Conservation (phyloP, 768 basidiomycete species). For the Terana coerulea region DNA sequence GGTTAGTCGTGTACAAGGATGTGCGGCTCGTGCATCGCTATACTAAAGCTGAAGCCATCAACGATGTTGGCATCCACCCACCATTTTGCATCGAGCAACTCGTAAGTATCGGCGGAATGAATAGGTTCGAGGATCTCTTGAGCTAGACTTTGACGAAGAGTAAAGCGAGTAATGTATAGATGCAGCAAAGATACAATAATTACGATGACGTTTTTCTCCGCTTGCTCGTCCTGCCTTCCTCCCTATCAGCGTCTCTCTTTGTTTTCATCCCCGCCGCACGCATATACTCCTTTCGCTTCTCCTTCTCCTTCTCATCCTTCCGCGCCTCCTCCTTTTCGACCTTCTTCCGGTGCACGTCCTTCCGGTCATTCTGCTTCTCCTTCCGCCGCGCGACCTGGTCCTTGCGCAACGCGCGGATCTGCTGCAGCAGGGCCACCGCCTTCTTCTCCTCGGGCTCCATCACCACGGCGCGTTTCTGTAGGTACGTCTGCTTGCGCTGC, state of each 20-base stretch:
- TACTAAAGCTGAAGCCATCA: too few species aligned
- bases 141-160: too few species aligned
- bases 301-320: constrained; percentile 67
- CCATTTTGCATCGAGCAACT: too few species aligned
- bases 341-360: constrained; percentile 65
- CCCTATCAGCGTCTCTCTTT: constrained; percentile 58
- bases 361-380: constrained; percentile 85
- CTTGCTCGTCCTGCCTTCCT: constrained; percentile 57
- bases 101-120: too few species aligned
- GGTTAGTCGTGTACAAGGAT: too few species aligned
- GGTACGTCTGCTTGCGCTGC: constrained; percentile 74
- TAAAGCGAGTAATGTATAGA: neutral
- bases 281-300: constrained; percentile 77
- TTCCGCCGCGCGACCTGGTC: constrained; percentile 76
- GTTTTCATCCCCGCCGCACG: constrained; percentile 63
- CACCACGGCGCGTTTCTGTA: constrained; percentile 93
- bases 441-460: constrained; percentile 95
- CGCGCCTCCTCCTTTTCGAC: constrained; percentile 62
- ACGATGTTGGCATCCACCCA: too few species aligned
- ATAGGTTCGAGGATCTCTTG: too few species aligned
- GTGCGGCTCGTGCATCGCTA: too few species aligned
- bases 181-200: too few species aligned
- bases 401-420: constrained; percentile 88
- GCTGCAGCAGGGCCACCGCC: constrained; percentile 87
- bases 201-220: constrained; percentile 31